Base-by-base conservation (phyloP, 2,329 filamentous ascomycete species). In the Botrytis elliptica region DNA sequence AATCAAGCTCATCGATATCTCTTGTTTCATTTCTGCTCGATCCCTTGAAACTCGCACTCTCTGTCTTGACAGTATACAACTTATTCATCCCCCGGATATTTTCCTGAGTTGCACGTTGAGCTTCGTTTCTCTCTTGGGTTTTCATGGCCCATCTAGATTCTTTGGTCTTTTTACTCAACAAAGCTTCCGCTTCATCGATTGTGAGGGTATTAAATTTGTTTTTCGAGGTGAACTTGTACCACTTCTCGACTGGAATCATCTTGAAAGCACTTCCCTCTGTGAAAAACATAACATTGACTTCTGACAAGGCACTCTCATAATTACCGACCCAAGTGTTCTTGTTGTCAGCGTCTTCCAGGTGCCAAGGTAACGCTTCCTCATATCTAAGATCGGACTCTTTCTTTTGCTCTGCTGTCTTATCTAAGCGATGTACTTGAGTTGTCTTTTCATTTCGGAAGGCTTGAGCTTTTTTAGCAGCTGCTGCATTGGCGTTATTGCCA, bases 311-410 rank as follows among this genome's bases (percentile, higher is more conserved):
- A 40, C 92, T 92, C 79, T 98, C 93, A 78, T 98, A 98, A 73
- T 91, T 92, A 63, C 95, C 96, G 49, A 96, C 91, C 94, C 95
- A 98, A 4, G 93, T 92, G 79, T 97, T 95, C 82, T 95, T 97
- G 76, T 94, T 94, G 79, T 99, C 95, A 59, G 95, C 97, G 82
- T 99, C 96, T 81, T 99, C 96, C 52, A 99, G 83, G 81, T 98
- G 95, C 96, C 96, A 99, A 9, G 96, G 96, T 68, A 98, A 85
- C 6, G 95, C 94, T 82, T 99, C 96, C 81, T 98, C 96, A 77
- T 98, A 99, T 76, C 95, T 92, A 83, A 89, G 90, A 73, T 89
- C 88, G 0, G 87, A 86, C 74, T 90, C 87, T 85, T 87, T 97
- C 87, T 88, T 96, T 85, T 84, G 88, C 2, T 89, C 90, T 80